phyloP scores from a whole-genome alignment of 2,329 filamentous ascomycete species.

The Exophiala oligosperma region DNA sequence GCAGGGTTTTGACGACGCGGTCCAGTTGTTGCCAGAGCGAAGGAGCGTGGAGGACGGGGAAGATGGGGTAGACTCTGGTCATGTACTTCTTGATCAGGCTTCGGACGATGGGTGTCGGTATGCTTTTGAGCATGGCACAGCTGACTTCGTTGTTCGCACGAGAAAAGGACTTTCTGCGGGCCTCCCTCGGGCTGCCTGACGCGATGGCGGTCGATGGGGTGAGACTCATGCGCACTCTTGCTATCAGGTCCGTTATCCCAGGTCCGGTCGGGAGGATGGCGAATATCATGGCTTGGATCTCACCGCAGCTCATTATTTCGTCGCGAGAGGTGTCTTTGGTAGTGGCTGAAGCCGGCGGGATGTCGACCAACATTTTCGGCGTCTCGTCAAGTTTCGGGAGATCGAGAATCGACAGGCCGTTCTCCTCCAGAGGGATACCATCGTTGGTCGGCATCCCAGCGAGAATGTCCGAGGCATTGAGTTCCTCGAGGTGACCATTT shows the following conservation, averaged over 20 bases:
- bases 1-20: slow-evolving; percentile 22
- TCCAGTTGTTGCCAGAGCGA: slow-evolving; percentile 34
- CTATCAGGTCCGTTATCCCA: slow-evolving; percentile 34
- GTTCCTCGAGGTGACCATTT: slow-evolving; percentile 31
- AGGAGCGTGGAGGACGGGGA: slow-evolving; percentile 32
- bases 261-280: slow-evolving; percentile 33
- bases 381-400: slow-evolving; percentile 16
- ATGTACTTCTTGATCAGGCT: slow-evolving; percentile 36
- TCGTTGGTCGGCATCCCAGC: slow-evolving; percentile 31
- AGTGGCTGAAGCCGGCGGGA: background rate
- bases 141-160: slow-evolving; percentile 26
- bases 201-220: slow-evolving; percentile 33
- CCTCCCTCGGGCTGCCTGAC: slow-evolving; percentile 21
- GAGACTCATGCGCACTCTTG: slow-evolving; percentile 36
- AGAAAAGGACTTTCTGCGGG: slow-evolving; percentile 25
- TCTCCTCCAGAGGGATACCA: slow-evolving; percentile 23
- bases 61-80: slow-evolving; percentile 33
- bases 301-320: slow-evolving; percentile 32
- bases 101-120: slow-evolving; percentile 29
- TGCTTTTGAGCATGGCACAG: slow-evolving; percentile 29
- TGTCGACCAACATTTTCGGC: slow-evolving; percentile 11
- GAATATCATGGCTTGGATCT: slow-evolving; percentile 33
- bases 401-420: slow-evolving; percentile 21
- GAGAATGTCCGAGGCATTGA: slow-evolving; percentile 29
- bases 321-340: slow-evolving; percentile 26